These are phyloP conservation scores for Paramecium tetraurelia DNA, from an alignment of 73 alveolate species.

Conservation along the genomic window DNA sequence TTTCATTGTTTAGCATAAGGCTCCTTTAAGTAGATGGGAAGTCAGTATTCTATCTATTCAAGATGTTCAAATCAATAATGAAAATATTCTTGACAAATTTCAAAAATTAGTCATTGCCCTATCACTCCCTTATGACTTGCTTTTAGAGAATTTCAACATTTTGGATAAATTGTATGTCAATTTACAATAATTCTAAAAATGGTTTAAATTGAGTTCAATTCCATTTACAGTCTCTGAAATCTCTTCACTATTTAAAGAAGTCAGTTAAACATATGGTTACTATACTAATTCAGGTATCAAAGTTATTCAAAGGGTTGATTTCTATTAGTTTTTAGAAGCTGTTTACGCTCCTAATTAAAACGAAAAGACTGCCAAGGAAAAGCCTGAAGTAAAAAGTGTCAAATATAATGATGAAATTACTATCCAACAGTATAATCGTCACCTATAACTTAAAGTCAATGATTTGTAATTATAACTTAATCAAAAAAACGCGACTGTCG, in stretches of 20 bases:
- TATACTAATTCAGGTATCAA: constrained; percentile 15
- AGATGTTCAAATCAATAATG: constrained; percentile 32
- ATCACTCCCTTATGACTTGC: background rate
- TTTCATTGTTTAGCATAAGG: background rate
- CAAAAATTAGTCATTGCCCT: constrained; percentile 41
- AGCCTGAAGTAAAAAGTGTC: background rate
- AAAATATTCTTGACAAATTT: background rate
- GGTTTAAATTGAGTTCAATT: constrained; percentile 17
- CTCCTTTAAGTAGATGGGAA: constrained; percentile 47
- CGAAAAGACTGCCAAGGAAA: background rate
- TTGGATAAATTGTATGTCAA: constrained; percentile 16
- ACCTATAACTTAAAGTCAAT: background rate
- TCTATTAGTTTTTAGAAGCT: background rate
- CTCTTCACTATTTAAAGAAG: background rate
- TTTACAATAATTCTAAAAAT: background rate
- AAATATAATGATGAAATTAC: constrained; percentile 32
- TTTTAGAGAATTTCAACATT: background rate
- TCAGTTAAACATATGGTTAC: background rate
- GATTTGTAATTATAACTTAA: background rate
- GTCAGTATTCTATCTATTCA: constrained; percentile 30
- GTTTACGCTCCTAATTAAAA: background rate
- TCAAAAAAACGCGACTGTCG: background rate
- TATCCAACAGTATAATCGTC: background rate
- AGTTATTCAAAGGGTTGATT: constrained; percentile 5
- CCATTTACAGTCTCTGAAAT: constrained; percentile 26